A percentile compares a stretch with the other conserved stretches of the same genome.
Evolutionary conservation across 768 basidiomycete species (phyloP).

Genomic region (Xerocomus brunneocitrinus): DNA sequence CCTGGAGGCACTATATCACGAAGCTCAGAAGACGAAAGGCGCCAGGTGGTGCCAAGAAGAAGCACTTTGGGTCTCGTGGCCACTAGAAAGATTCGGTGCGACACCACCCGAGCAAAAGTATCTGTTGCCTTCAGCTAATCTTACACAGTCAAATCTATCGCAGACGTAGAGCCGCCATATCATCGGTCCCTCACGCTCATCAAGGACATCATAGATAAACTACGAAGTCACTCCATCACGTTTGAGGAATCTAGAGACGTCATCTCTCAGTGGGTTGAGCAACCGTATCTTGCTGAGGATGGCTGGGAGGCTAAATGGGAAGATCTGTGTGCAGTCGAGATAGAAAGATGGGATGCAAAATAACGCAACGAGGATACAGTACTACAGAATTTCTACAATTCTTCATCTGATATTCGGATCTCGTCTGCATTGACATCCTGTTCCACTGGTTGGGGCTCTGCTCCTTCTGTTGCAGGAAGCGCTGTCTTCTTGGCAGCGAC

Average conservation of each 20-base stretch:
- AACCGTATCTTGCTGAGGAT: conserved; percentile 59
- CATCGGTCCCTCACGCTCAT: conserved; percentile 61
- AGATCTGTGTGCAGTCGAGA: conserved; percentile 70
- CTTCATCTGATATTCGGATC: conserved; percentile 85
- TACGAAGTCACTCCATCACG: conserved; percentile 61
- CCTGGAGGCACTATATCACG: conserved; percentile 58
- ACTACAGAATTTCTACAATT: conserved; percentile 37
- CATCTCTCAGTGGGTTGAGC: conserved; percentile 64
- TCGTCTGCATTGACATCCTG: conserved; percentile 63
- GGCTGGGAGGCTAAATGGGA: conserved; percentile 76
- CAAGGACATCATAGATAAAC: conserved; percentile 47
- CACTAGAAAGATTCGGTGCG: conserved; percentile 73
- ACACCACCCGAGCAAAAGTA: background rate
- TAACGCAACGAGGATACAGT: conserved; percentile 18
- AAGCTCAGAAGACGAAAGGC: conserved; percentile 69
- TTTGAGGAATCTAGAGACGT: conserved; percentile 66
- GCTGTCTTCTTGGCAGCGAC: conserved; percentile 66
- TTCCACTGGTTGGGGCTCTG: conserved; percentile 28
- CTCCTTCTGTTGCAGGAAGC: conserved; percentile 37
- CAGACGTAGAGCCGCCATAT: conserved; percentile 57
- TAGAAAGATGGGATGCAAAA: conserved; percentile 61
- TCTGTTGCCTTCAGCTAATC: conserved; percentile 2
- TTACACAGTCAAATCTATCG: conserved; percentile 47
- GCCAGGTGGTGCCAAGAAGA: conserved; percentile 67
- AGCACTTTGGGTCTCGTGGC: conserved; percentile 80